A percentile compares a stretch with the other conserved stretches of the same genome.
Evolutionary conservation across 2,329 filamentous ascomycete species (phyloP).

Genomic region (Alternaria postmessia): DNA sequence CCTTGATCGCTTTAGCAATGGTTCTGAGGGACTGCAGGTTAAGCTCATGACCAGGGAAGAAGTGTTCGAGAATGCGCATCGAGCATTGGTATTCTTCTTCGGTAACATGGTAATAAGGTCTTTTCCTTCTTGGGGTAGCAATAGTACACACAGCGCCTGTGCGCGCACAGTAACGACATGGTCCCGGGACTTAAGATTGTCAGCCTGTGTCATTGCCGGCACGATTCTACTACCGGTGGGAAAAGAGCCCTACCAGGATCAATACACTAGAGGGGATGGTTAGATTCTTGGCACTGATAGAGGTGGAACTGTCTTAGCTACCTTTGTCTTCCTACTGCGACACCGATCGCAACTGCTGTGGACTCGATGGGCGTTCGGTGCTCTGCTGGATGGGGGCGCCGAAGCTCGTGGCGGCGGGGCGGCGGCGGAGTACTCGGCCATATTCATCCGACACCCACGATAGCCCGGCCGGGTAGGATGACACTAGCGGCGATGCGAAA

Average conservation of each 20-base stretch:
- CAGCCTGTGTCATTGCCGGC: slow-evolving; percentile 22
- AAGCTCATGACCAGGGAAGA: slow-evolving; percentile 48
- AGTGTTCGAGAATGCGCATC: slow-evolving; percentile 48
- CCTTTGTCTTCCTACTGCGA: slow-evolving; percentile 50
- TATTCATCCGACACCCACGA: slow-evolving; percentile 25
- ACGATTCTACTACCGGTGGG: slow-evolving; percentile 1
- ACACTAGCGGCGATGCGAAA: slow-evolving; percentile 18
- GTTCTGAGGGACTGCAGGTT: slow-evolving; percentile 45
- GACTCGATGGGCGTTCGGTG: slow-evolving; percentile 43
- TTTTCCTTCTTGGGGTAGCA: slow-evolving; percentile 47
- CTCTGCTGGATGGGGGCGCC: slow-evolving; percentile 30
- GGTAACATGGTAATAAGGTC: slow-evolving; percentile 52
- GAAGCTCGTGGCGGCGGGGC: slow-evolving; percentile 25
- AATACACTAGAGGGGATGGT: slow-evolving; percentile 43
- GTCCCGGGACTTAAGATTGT: slow-evolving; percentile 46
- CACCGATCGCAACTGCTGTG: slow-evolving; percentile 51
- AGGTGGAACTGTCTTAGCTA: slow-evolving; percentile 18
- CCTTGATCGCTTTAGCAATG: slow-evolving; percentile 44
- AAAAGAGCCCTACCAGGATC: slow-evolving; percentile 44
- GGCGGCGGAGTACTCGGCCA: slow-evolving; percentile 36
- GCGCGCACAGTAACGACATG: slow-evolving; percentile 50
- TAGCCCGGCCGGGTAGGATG: slow-evolving; percentile 11
- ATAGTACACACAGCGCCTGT: slow-evolving; percentile 48
- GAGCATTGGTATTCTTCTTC: slow-evolving; percentile 51
- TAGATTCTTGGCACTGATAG: slow-evolving; percentile 34